phyloP scores from a whole-genome alignment of 2,329 filamentous ascomycete species.

The Trichoderma aggressivum region DNA sequence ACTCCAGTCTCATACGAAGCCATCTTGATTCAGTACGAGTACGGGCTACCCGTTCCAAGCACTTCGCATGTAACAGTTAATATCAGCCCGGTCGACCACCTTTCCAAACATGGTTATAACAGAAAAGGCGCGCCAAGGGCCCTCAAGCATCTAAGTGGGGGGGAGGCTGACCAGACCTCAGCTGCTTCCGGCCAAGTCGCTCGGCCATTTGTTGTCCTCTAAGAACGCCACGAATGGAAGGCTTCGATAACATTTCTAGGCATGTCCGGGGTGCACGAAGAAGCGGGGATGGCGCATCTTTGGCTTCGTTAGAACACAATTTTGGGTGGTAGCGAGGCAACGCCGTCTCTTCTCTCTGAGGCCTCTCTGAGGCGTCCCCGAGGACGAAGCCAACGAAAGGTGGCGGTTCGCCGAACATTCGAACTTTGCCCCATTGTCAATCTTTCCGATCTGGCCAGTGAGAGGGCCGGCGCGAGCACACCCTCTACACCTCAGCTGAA shows the following conservation, averaged over 20 bases:
- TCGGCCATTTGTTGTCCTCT: slow-evolving; percentile 14
- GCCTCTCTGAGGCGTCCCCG: background rate
- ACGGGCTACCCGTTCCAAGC: background rate
- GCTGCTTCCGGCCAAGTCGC: slow-evolving; percentile 3
- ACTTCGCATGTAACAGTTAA: background rate
- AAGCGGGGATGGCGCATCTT: background rate
- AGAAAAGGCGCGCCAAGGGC: background rate
- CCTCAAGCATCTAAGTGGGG: background rate
- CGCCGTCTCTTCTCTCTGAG: background rate
- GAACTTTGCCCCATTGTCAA: background rate
- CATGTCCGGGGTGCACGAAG: slow-evolving; percentile 5
- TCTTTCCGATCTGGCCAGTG: background rate
- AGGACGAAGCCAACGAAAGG: background rate
- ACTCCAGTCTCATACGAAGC: background rate
- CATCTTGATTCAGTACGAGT: background rate
- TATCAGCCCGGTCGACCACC: background rate
- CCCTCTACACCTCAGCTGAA: background rate
- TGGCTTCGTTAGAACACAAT: background rate
- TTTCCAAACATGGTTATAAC: background rate
- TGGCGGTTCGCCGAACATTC: slow-evolving; percentile 4
- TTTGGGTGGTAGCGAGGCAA: background rate
- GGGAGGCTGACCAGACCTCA: background rate
- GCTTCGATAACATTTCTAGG: slow-evolving; percentile 14
- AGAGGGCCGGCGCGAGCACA: background rate
- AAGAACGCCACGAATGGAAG: slow-evolving; percentile 9